Evolutionary conservation across 257 asterid species (phyloP), one percentile per base, ranked within the genome.

Genomic region (Vinca minor): DNA sequence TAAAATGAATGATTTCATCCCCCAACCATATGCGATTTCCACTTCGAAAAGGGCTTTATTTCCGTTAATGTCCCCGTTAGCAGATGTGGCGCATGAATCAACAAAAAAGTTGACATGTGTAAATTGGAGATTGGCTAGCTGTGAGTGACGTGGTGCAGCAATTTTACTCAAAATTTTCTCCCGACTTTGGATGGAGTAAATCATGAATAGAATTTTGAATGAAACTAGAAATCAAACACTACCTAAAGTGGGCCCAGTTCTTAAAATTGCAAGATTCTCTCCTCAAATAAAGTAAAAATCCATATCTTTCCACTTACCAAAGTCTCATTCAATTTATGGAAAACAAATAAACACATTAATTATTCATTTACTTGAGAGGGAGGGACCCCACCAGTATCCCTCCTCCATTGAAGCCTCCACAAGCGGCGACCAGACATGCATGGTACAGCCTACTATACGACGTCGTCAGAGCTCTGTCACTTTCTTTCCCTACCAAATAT

Each of bases 401-500:
- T 54, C 23, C 39, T 28, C 59, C 59, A 28, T 11, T 28, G 61
- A 13, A 8, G 58, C 18, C 34, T 13, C 36, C 9, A 17, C 36
- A 25, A 28, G 36, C 39, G 23, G 14, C 31, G 21, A 54, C 42
- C 42, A 8, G 42, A 38, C 42, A 4, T 11, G 6, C 38, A 34
- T 7, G 7, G 4, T 1, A 38, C 42, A 38, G 32, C 1, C 4
- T 29, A 14, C 13, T 8, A 5, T 8, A 20, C 73, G 73, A 52
- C 58, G 50, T 4, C 73, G 58, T 38, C 45, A 0, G 0, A 58
- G 15, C 4, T 34, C 42, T 67, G 64, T 57, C 65, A 20, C 50
- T 41, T 53, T 62, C 57, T 0, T 48, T 9, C 9, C 23, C 64
- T 17, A 36, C 54, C 63, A 42, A 20, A 32, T 38, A 34, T 29